A percentile compares a stretch with the other conserved stretches of the same genome.
Conservation (phyloP, 805 yeast species). For the Kregervanrija fluxuum region DNA sequence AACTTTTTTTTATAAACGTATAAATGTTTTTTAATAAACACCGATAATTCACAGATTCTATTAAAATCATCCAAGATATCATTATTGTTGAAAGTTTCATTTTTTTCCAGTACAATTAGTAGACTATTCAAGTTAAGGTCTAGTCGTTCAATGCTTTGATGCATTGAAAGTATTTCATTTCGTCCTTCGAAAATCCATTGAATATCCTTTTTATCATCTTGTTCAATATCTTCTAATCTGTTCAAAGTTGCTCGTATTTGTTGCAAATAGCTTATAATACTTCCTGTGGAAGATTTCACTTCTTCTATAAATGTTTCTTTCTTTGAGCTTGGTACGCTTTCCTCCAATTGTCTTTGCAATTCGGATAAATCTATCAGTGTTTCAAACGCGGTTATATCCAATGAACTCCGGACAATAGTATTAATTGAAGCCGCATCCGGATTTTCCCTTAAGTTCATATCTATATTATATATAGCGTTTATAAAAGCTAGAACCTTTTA, state of each 20-base stretch:
- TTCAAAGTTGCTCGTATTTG: constrained; percentile 1
- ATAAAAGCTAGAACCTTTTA: too few relatives aligned
- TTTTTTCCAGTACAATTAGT: constrained; percentile 26
- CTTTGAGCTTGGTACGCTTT: neutral
- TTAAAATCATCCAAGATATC: constrained; percentile 26
- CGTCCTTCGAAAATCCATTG: constrained; percentile 30
- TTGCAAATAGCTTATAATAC: constrained; percentile 1
- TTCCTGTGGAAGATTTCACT: neutral
- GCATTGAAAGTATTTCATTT: constrained; percentile 26
- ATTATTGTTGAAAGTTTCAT: constrained; percentile 5
- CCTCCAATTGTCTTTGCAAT: neutral
- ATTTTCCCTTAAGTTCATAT: too few relatives aligned
- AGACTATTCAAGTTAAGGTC: constrained; percentile 30
- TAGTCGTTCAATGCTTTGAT: constrained; percentile 25
- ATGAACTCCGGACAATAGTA: constrained; percentile 1
- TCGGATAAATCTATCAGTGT: neutral
- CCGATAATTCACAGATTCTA: constrained; percentile 25
- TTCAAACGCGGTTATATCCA: constrained; percentile 2
- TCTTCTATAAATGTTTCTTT: neutral
- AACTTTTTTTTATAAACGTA: constrained; percentile 26
- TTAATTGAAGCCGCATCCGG: too few relatives aligned
- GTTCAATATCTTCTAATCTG: constrained; percentile 1
- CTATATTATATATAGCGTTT: too few relatives aligned
- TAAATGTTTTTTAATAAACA: constrained; percentile 22
- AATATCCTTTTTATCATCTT: neutral